Evolutionary conservation across 2,329 filamentous ascomycete species (phyloP).

Genomic region (Arthrinium phaeospermum): DNA sequence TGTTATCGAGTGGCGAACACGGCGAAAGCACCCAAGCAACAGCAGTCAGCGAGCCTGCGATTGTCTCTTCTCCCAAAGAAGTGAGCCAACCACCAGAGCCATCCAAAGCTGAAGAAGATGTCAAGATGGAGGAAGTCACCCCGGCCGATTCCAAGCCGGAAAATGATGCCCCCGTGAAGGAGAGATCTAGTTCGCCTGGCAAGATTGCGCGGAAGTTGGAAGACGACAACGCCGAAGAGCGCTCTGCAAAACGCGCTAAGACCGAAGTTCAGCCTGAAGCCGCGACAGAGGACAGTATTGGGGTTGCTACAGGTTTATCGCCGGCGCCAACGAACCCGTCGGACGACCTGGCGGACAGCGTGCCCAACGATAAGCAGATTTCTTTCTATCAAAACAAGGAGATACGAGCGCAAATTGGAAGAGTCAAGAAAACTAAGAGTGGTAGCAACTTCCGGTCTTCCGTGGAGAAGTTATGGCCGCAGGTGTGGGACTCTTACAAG

Average conservation of each 20-base stretch:
- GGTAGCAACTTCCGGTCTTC: constrained; percentile 78
- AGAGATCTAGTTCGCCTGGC: constrained; percentile 31
- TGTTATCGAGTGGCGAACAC: constrained; percentile 30
- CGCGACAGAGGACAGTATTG: constrained; percentile 32
- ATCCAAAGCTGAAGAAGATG: constrained; percentile 29
- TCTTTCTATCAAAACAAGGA: constrained; percentile 39
- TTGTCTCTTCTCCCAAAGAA: constrained; percentile 38
- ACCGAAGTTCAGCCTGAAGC: constrained; percentile 59
- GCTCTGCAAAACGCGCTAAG: constrained; percentile 80
- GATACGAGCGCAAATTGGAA: constrained; percentile 67
- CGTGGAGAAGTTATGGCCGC: constrained; percentile 77
- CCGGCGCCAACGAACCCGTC: constrained; percentile 27
- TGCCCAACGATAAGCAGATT: constrained; percentile 55
- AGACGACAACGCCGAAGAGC: constrained; percentile 70
- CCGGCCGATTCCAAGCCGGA: constrained; percentile 23
- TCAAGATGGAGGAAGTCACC: neutral
- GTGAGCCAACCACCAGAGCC: constrained; percentile 39
- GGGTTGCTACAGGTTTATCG: constrained; percentile 30
- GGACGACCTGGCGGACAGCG: constrained; percentile 35
- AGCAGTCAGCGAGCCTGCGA: constrained; percentile 30
- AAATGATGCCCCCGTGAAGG: constrained; percentile 33
- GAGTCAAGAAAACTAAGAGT: constrained; percentile 85
- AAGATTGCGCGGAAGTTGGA: constrained; percentile 80
- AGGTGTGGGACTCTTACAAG: constrained; percentile 75
- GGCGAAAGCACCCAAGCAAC: constrained; percentile 32